Percentiles rank a stretch among this genome's conserved stretches.
Conservation (phyloP, 768 basidiomycete genomes). For the Collybiopsis confluens region DNA sequence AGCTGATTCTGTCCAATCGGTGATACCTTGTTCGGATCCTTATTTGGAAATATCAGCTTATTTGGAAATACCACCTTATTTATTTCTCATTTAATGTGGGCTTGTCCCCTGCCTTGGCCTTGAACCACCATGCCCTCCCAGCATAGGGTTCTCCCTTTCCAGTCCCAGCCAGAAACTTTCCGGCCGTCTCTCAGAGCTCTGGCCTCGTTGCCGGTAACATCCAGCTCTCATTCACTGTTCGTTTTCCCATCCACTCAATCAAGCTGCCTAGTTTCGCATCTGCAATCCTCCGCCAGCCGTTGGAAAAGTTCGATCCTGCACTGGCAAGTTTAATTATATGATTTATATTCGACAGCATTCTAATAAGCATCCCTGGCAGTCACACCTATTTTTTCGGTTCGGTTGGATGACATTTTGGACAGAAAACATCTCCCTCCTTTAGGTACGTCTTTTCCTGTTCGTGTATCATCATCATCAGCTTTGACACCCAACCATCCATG, state of each 20-base stretch:
- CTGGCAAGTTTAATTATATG: no score
- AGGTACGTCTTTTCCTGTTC: conserved; percentile 30
- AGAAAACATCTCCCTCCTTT: conserved; percentile 77
- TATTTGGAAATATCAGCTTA: no score
- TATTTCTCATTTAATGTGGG: no score
- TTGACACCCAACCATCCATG: conserved; percentile 2
- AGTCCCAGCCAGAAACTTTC: conserved; percentile 1
- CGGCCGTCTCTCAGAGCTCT: conserved; percentile 22
- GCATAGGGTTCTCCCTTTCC: background rate
- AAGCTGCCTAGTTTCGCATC: conserved; percentile 55
- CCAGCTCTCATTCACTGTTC: no score
- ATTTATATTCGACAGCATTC: background rate
- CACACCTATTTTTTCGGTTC: conserved; percentile 63
- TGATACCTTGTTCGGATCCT: no score
- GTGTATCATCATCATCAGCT: background rate
- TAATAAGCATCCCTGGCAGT: conserved; percentile 31
- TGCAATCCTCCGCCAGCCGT: conserved; percentile 69
- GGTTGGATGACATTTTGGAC: conserved; percentile 71
- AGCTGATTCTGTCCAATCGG: no score
- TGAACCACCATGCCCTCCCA: conserved; percentile 4
- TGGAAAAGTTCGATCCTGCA: conserved; percentile 64
- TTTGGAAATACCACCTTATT: no score
- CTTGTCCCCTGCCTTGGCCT: background rate
- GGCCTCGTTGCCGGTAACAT: conserved; percentile 35
- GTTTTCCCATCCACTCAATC: no score